phyloP scores from a whole-genome alignment of 305 asterid genomes.

The Andrographis paniculata region DNA sequence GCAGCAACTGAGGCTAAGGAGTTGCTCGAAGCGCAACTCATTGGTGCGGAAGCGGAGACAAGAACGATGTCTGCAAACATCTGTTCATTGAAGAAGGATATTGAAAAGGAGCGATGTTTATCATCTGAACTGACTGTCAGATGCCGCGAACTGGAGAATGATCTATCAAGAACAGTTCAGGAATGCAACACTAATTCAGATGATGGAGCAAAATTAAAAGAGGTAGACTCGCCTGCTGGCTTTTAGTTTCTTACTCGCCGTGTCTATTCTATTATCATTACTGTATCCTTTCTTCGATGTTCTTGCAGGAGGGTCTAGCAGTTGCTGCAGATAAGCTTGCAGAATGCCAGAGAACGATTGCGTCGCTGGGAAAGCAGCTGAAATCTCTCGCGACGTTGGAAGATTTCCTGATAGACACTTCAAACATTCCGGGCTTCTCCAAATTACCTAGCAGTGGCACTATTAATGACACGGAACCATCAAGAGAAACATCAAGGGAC shows the following conservation, averaged over 20 bases:
- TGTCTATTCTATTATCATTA: too few species aligned
- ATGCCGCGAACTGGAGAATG: constrained; percentile 37
- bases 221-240: constrained; percentile 37
- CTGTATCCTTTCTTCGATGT: neutral
- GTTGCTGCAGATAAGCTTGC: constrained; percentile 79
- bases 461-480: neutral
- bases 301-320: constrained; percentile 50
- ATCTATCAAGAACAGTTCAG: constrained; percentile 26
- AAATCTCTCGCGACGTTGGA: constrained; percentile 83
- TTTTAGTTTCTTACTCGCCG: constrained; percentile 1
- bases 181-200: constrained; percentile 34
- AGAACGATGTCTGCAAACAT: constrained; percentile 33
- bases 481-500: neutral
- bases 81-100: constrained; percentile 28
- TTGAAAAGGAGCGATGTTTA: constrained; percentile 28
- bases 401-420: constrained; percentile 59
- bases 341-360: constrained; percentile 85
- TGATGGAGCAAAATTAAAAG: constrained; percentile 41
- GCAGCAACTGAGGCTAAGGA: constrained; percentile 34
- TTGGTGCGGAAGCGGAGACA: constrained; percentile 47
- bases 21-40: constrained; percentile 38
- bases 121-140: constrained; percentile 30
- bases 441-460: neutral
- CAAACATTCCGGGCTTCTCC: constrained; percentile 48
- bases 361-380: constrained; percentile 77